Conservation (phyloP, 129 eudicot species). For the Gnaphalium uliginosum region DNA sequence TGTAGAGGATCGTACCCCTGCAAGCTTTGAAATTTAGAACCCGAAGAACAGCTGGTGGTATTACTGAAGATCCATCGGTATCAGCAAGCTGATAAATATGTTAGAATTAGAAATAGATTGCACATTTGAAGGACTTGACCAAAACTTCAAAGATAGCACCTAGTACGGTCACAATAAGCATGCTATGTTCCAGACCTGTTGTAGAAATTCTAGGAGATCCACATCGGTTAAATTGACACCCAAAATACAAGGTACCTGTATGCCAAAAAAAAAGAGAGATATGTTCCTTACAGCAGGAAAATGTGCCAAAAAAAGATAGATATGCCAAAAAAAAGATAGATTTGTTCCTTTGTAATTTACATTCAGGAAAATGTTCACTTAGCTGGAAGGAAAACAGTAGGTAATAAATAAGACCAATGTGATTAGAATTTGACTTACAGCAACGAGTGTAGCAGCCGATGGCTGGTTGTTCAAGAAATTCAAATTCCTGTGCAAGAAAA, state of each 20-base stretch:
- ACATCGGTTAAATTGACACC: conserved; percentile 80
- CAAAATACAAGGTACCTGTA: conserved; percentile 92
- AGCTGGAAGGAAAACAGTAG: background rate
- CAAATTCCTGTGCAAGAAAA: conserved; percentile 57
- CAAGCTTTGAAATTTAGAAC: conserved; percentile 91
- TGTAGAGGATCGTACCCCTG: conserved; percentile 64
- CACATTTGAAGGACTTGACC: conserved; percentile 4
- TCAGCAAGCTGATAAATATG: conserved; percentile 72
- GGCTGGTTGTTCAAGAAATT: conserved; percentile 72
- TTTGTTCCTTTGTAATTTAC: conserved; percentile 11
- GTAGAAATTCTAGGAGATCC: conserved; percentile 84
- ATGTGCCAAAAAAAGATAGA: conserved; percentile 14
- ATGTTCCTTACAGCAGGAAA: no score
- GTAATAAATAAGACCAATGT: background rate
- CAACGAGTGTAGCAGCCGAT: conserved; percentile 61
- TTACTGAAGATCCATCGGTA: conserved; percentile 89
- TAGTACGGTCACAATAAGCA: conserved; percentile 7
- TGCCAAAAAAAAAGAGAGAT: conserved; percentile 19
- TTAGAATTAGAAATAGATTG: conserved; percentile 1
- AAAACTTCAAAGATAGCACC: background rate
- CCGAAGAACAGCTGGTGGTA: conserved; percentile 86
- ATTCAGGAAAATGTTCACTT: conserved; percentile 10
- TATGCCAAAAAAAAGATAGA: background rate
- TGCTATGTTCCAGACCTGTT: conserved; percentile 54
- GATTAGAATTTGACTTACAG: conserved; percentile 46